phyloP scores from a whole-genome alignment of 2,329 filamentous ascomycete species.

The Talaromyces sp. region DNA sequence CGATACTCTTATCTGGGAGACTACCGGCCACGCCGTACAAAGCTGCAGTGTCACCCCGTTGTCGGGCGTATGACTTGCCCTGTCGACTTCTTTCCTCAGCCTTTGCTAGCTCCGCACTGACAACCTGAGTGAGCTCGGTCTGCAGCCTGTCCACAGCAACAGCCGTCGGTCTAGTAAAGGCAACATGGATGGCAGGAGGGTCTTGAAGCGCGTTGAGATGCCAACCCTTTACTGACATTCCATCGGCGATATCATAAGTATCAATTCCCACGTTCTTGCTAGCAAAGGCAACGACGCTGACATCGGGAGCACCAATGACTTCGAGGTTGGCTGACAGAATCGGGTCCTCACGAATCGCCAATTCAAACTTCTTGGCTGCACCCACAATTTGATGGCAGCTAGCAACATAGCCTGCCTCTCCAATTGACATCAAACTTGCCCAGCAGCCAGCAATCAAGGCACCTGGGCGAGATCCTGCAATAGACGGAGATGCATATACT shows the following conservation, averaged over 20 bases:
- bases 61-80: slow-evolving; percentile 49
- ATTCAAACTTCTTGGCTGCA: slow-evolving; percentile 73
- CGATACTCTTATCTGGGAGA: slow-evolving; percentile 90
- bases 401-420: slow-evolving; percentile 80
- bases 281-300: slow-evolving; percentile 84
- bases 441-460: slow-evolving; percentile 95
- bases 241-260: slow-evolving; percentile 91
- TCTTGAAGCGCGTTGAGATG: slow-evolving; percentile 91
- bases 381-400: slow-evolving; percentile 85
- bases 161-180: slow-evolving; percentile 81
- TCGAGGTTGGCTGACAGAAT: slow-evolving; percentile 66
- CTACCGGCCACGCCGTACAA: slow-evolving; percentile 94
- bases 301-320: slow-evolving; percentile 76
- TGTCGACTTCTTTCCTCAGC: slow-evolving; percentile 62
- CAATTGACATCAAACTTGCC: slow-evolving; percentile 83
- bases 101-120: slow-evolving; percentile 69
- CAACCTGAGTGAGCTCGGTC: slow-evolving; percentile 57
- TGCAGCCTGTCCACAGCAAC: slow-evolving; percentile 76
- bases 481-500: slow-evolving; percentile 87
- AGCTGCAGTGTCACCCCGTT: slow-evolving; percentile 67
- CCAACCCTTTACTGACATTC: slow-evolving; percentile 79
- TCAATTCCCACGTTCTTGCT: slow-evolving; percentile 66
- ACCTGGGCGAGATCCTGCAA: slow-evolving; percentile 86
- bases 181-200: slow-evolving; percentile 87
- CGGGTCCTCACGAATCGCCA: slow-evolving; percentile 65